Conservation (phyloP, 805 yeast genomes). For the Saccharomycopsis vini region DNA sequence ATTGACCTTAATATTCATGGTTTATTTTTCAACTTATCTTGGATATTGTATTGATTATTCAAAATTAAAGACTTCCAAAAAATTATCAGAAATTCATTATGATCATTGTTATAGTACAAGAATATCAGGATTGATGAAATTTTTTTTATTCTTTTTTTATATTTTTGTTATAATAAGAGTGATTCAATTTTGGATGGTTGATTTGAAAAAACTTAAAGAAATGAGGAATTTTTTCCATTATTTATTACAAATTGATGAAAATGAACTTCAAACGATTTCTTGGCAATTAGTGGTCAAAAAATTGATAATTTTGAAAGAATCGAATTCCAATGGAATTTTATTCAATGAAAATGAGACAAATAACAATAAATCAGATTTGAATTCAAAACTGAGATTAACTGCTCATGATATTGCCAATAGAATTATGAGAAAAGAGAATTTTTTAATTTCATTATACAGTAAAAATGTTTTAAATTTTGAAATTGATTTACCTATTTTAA, state of each 20-base stretch:
- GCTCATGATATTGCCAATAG: conserved; percentile 94
- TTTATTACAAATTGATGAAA: conserved; percentile 61
- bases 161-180: conserved; percentile 46
- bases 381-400: conserved; percentile 66
- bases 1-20: conserved; percentile 68
- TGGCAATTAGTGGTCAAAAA: conserved; percentile 84
- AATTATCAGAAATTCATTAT: conserved; percentile 29
- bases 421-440: conserved; percentile 92
- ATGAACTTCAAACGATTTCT: conserved; percentile 83
- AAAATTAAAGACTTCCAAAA: conserved; percentile 27
- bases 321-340: conserved; percentile 44
- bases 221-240: conserved; percentile 68
- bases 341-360: conserved; percentile 34
- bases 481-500: conserved; percentile 37
- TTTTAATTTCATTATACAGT: conserved; percentile 82
- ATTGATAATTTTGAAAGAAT: conserved; percentile 65
- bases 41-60: conserved; percentile 73
- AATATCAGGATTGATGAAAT: conserved; percentile 21
- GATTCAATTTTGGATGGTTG: conserved; percentile 48
- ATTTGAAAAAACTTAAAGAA: conserved; percentile 59
- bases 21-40: conserved; percentile 69
- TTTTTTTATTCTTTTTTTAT: conserved; percentile 28
- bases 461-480: conserved; percentile 64
- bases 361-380: conserved; percentile 37
- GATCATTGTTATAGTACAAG: conserved; percentile 30